Conservation (phyloP, 2,329 filamentous ascomycete genomes). For the Myriosclerotinia curreyana region DNA sequence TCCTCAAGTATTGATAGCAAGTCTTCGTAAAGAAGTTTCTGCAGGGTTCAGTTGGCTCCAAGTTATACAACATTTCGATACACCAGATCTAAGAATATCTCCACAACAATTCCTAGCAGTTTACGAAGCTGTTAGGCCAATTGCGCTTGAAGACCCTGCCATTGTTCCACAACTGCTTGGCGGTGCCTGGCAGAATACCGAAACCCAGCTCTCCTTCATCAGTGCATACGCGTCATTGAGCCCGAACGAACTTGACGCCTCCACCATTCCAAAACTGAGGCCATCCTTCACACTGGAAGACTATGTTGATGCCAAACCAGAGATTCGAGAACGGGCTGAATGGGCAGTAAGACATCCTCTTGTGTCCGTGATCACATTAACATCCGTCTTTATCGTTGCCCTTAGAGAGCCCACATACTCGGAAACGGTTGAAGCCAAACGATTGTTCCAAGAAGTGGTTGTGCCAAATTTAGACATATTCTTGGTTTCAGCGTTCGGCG, state of each 20-base stretch:
- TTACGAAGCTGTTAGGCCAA: conserved; percentile 72
- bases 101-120: conserved; percentile 76
- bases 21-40: conserved; percentile 60
- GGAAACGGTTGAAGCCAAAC: conserved; percentile 60
- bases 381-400: conserved; percentile 63
- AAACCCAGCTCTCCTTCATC: conserved; percentile 92
- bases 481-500: conserved; percentile 72
- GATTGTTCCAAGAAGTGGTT: conserved; percentile 64
- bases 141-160: conserved; percentile 64
- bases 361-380: conserved; percentile 81
- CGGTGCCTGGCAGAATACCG: conserved; percentile 77
- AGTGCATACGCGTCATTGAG: conserved; percentile 78
- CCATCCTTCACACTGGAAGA: conserved; percentile 69
- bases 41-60: conserved; percentile 66
- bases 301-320: conserved; percentile 58
- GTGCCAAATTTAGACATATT: conserved; percentile 76
- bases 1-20: conserved; percentile 56
- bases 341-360: conserved; percentile 79
- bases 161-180: conserved; percentile 91
- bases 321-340: conserved; percentile 57
- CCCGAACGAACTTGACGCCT: conserved; percentile 74
- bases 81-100: conserved; percentile 70
- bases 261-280: conserved; percentile 77
- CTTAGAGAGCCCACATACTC: conserved; percentile 60
- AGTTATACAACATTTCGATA: conserved; percentile 77